These are phyloP conservation scores for Blastomyces parvus DNA, from an alignment of 2,329 filamentous ascomycete genomes.

Conservation along the genomic window DNA sequence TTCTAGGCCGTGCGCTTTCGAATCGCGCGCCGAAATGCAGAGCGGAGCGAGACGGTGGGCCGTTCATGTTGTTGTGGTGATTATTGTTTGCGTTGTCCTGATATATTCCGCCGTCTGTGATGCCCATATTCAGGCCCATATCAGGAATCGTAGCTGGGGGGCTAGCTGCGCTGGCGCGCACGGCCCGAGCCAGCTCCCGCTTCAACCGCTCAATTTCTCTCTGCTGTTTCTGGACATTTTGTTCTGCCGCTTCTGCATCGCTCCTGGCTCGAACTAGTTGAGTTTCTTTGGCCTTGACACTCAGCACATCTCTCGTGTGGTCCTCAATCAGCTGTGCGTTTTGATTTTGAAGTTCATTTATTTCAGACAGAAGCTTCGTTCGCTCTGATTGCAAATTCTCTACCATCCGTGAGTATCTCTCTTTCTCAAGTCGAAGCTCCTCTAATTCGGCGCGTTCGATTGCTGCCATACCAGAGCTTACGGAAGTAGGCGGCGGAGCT, in stretches of 20 bases:
- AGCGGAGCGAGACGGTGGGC: conserved; percentile 23
- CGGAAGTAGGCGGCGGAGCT: conserved; percentile 40
- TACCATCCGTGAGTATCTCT: conserved; percentile 61
- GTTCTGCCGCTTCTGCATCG: conserved; percentile 80
- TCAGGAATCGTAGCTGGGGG: conserved; percentile 33
- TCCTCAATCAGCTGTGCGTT: conserved; percentile 96
- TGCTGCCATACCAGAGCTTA: conserved; percentile 57
- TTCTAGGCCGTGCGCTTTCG: conserved; percentile 33
- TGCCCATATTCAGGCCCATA: conserved; percentile 45
- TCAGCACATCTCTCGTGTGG: conserved; percentile 87
- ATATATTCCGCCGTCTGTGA: conserved; percentile 44
- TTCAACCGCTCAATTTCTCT: conserved; percentile 90
- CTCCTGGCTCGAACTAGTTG: conserved; percentile 85
- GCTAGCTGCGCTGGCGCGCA: conserved; percentile 33
- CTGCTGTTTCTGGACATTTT: conserved; percentile 70
- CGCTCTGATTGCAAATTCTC: conserved; percentile 78
- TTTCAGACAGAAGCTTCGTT: conserved; percentile 70
- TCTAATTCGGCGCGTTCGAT: conserved; percentile 89
- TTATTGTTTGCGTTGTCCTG: conserved; percentile 25
- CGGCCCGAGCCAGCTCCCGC: conserved; percentile 57
- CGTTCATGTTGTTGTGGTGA: conserved; percentile 18
- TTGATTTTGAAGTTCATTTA: conserved; percentile 90
- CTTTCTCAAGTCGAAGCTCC: conserved; percentile 74
- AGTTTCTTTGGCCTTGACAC: conserved; percentile 97
- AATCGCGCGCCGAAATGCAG: conserved; percentile 33